Percentiles rank a stretch among this genome's conserved stretches.
Conservation (phyloP, 2,329 filamentous ascomycete genomes). For the Alternaria burnsii region DNA sequence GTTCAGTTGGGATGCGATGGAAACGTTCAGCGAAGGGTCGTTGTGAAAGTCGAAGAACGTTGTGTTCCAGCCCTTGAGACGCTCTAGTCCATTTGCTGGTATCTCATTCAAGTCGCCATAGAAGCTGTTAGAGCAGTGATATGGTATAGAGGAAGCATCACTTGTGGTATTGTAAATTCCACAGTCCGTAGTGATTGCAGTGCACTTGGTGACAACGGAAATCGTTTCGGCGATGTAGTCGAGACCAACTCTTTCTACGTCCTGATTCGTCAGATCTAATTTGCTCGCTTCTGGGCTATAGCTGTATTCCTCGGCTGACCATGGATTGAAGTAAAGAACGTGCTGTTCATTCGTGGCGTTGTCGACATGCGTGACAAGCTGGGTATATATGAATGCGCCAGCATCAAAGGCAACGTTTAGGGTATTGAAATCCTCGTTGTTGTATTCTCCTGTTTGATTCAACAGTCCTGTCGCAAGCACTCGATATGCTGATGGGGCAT, state of each 20-base stretch:
- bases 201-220: background rate
- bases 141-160: background rate
- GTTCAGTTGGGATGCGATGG: conserved; percentile 4
- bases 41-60: background rate
- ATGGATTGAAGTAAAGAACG: background rate
- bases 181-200: background rate
- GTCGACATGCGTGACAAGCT: background rate
- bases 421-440: background rate
- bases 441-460: background rate
- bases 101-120: conserved; percentile 2
- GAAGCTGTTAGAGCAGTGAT: background rate
- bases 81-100: background rate
- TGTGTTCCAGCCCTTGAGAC: conserved; percentile 5
- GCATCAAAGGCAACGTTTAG: background rate
- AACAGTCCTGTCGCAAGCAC: background rate
- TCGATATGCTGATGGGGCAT: background rate
- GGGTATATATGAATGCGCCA: background rate
- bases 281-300: no score
- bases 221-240: conserved; percentile 1
- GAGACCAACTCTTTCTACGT: background rate
- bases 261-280: background rate
- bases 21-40: background rate
- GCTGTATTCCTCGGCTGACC: background rate
- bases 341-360: background rate
- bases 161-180: background rate